A percentile compares a stretch with the other conserved stretches of the same genome.
phyloP scores from a whole-genome alignment of 1,284 basidiomycete species.

The Boletus smithii region DNA sequence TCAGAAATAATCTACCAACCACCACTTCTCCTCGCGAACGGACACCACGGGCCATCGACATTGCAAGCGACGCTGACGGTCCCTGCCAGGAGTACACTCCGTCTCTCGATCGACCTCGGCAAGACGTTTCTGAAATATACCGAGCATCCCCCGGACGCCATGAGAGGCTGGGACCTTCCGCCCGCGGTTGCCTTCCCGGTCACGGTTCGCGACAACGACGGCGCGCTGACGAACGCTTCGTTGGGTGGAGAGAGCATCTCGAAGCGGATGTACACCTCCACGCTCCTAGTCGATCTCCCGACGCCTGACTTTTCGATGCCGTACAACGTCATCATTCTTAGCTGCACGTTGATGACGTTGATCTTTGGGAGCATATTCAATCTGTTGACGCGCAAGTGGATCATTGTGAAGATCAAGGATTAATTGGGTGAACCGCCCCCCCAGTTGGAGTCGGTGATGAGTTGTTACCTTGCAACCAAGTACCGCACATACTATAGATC shows the following conservation, averaged over 20 bases:
- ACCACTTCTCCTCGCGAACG: slow-evolving; percentile 57
- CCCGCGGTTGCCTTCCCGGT: slow-evolving; percentile 71
- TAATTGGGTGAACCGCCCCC: slow-evolving; percentile 4
- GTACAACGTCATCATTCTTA: slow-evolving; percentile 98
- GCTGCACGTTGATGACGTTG: slow-evolving; percentile 85
- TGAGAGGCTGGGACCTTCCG: slow-evolving; percentile 90
- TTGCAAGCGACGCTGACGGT: slow-evolving; percentile 72
- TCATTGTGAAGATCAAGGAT: slow-evolving; percentile 44
- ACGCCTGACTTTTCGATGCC: slow-evolving; percentile 99
- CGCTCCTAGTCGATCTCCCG: slow-evolving; percentile 84
- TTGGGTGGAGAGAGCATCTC: slow-evolving; percentile 1
- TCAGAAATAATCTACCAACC: slow-evolving; percentile 64
- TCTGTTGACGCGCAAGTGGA: slow-evolving; percentile 76
- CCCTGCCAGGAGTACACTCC: slow-evolving; percentile 63
- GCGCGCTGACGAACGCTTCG: slow-evolving; percentile 6
- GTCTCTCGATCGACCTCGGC: slow-evolving; percentile 70
- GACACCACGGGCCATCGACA: slow-evolving; percentile 25
- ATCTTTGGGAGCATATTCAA: slow-evolving; percentile 95
- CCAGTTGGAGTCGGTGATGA: too few species aligned
- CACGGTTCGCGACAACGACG: background rate
- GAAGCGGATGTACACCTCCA: slow-evolving; percentile 69
- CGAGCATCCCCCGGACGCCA: slow-evolving; percentile 94
- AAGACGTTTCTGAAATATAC: slow-evolving; percentile 91
- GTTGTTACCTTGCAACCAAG: too few species aligned
- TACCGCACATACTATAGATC: too few species aligned